Conservation (phyloP, 139 green algal genomes). For the Zygnema circumcarinatum region DNA sequence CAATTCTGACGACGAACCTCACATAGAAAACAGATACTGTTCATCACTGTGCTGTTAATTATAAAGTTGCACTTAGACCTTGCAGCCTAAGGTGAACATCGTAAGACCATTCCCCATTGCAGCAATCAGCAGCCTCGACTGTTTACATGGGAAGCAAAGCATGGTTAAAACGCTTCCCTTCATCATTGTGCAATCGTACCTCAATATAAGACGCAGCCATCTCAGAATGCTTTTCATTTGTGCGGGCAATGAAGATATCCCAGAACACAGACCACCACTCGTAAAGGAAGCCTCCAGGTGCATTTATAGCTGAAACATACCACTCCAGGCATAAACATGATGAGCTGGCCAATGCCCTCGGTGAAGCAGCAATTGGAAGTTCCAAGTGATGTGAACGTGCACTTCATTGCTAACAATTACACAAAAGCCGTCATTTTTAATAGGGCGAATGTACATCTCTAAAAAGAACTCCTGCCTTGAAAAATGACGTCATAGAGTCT, state of each 20-base stretch:
- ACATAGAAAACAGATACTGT: too few relatives aligned
- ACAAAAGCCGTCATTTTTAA: not conserved
- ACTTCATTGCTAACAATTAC: not conserved
- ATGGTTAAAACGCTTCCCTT: too few relatives aligned
- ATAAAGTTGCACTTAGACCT: too few relatives aligned
- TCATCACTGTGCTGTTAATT: too few relatives aligned
- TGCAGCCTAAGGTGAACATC: too few relatives aligned
- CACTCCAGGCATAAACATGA: not conserved
- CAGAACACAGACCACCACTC: constrained; percentile 73
- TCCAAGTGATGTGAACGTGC: not conserved
- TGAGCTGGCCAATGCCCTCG: not conserved
- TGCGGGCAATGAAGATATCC: constrained; percentile 70
- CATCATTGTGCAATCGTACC: constrained; percentile 42
- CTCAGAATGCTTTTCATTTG: constrained; percentile 65
- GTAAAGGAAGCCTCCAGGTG: constrained; percentile 66
- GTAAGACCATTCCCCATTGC: too few relatives aligned
- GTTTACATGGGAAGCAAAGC: too few relatives aligned
- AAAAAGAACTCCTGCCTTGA: not conserved
- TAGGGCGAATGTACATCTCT: not conserved
- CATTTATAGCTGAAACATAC: constrained; percentile 63
- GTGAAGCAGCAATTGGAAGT: not conserved
- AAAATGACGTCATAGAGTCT: not conserved
- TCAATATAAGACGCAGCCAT: constrained; percentile 63
- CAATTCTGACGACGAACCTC: too few relatives aligned
- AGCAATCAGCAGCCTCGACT: too few relatives aligned